These are phyloP conservation scores for Trypanosoma mega DNA, from an alignment of 208 protist genomes.

Conservation along the genomic window DNA sequence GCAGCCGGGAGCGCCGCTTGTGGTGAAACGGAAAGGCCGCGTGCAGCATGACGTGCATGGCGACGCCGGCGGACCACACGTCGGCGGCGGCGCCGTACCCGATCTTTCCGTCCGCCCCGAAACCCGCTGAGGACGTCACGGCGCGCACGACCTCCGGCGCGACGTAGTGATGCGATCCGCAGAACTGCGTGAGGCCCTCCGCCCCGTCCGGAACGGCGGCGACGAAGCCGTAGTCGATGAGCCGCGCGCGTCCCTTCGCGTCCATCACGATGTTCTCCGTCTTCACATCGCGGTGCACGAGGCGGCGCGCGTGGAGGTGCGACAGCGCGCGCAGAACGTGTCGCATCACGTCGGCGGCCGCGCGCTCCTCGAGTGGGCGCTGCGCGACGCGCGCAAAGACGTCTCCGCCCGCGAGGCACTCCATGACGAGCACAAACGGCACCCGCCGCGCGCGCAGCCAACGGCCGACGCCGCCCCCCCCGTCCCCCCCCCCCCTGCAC, in stretches of 20 bases:
- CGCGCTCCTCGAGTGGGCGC: conserved; percentile 11
- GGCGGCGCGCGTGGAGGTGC: conserved; percentile 23
- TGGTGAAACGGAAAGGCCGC: conserved; percentile 32
- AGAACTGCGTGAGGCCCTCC: conserved; percentile 18
- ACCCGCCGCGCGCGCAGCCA: conserved; percentile 11
- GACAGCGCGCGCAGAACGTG: conserved; percentile 27
- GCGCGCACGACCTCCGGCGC: conserved; percentile 36
- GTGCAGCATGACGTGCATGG: conserved; percentile 29
- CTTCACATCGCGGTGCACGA: conserved; percentile 46
- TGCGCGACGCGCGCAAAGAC: conserved; percentile 17
- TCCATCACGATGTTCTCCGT: conserved; percentile 40
- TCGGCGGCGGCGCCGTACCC: conserved; percentile 24
- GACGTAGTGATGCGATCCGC: conserved; percentile 40
- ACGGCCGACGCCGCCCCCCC: background rate
- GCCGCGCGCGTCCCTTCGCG: conserved; percentile 7
- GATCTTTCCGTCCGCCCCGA: background rate
- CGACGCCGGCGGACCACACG: conserved; percentile 31
- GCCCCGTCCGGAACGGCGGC: background rate
- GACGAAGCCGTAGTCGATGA: conserved; percentile 37
- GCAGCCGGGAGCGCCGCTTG: conserved; percentile 6
- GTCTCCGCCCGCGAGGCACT: conserved; percentile 15
- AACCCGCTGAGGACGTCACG: too few species aligned
- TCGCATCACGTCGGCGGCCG: conserved; percentile 17
- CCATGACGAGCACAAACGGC: conserved; percentile 24
- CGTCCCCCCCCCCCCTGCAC: background rate